Conservation (phyloP, 345 rosid species). For the Erysimum cheiranthoides region DNA sequence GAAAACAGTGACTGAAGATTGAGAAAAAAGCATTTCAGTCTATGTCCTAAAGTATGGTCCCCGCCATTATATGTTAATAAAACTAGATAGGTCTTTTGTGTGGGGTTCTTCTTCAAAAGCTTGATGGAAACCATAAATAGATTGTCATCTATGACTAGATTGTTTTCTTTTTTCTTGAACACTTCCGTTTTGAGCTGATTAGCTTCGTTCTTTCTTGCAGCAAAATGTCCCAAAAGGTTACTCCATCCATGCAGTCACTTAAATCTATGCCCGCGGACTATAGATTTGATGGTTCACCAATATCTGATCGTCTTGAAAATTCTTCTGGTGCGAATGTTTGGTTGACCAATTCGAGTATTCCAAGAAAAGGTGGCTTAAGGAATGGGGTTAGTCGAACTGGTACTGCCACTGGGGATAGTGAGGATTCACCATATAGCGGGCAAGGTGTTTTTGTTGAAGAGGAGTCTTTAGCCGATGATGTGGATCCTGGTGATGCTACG, state of each 20-base stretch:
- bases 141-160: constrained; percentile 44
- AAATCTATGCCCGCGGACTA: constrained; percentile 75
- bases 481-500: constrained; percentile 54
- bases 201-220: constrained; percentile 48
- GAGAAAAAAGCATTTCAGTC: constrained; percentile 49
- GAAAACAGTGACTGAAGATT: constrained; percentile 51
- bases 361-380: constrained; percentile 53
- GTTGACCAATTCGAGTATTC: constrained; percentile 40
- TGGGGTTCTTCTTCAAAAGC: constrained; percentile 65
- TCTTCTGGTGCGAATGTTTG: constrained; percentile 38
- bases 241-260: constrained; percentile 64
- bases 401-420: constrained; percentile 50
- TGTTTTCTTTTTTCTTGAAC: constrained; percentile 28
- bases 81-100: constrained; percentile 50
- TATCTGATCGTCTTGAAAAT: constrained; percentile 52
- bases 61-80: constrained; percentile 59
- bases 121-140: constrained; percentile 50
- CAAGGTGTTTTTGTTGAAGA: constrained; percentile 51
- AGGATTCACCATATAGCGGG: constrained; percentile 82
- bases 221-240: constrained; percentile 63
- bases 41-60: constrained; percentile 65
- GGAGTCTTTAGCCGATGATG: constrained; percentile 55
- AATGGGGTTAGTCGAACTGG: constrained; percentile 50
- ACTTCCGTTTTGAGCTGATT: constrained; percentile 38
- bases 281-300: constrained; percentile 59